These are phyloP conservation scores for Monosporozyma aquatica DNA, from an alignment of 805 yeast genomes.

Conservation along the genomic window DNA sequence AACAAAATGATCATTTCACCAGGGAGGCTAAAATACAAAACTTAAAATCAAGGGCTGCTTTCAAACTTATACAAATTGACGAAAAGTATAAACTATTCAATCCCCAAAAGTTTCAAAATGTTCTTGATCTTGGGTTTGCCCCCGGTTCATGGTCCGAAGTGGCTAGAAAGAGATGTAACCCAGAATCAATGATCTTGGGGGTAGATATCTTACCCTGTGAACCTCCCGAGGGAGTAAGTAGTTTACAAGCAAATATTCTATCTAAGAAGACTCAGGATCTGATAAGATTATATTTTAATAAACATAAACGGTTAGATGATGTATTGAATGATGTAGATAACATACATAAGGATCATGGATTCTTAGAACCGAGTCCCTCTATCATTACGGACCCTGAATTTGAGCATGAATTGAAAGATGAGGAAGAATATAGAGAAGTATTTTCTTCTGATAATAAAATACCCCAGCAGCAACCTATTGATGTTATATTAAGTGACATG, in stretches of 20 bases:
- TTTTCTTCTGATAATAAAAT: constrained; percentile 15
- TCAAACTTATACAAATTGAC: constrained; percentile 70
- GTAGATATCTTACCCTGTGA: constrained; percentile 70
- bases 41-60: constrained; percentile 82
- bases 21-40: constrained; percentile 55
- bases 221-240: constrained; percentile 73
- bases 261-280: constrained; percentile 52
- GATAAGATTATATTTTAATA: constrained; percentile 43
- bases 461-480: constrained; percentile 37
- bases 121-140: constrained; percentile 85
- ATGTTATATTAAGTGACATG: constrained; percentile 73
- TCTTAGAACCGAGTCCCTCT: neutral
- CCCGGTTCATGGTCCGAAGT: constrained; percentile 96
- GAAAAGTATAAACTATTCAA: constrained; percentile 51
- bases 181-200: constrained; percentile 56
- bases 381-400: constrained; percentile 8
- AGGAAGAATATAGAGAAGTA: constrained; percentile 25
- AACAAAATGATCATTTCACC: constrained; percentile 53
- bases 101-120: constrained; percentile 37
- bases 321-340: constrained; percentile 11
- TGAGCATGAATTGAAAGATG: constrained; percentile 1
- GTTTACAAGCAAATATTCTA: constrained; percentile 83
- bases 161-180: constrained; percentile 45
- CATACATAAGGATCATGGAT: constrained; percentile 21
- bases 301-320: constrained; percentile 26